phyloP scores from a whole-genome alignment of 176 grass and related monocot species.

The Triticum timopheevii region DNA sequence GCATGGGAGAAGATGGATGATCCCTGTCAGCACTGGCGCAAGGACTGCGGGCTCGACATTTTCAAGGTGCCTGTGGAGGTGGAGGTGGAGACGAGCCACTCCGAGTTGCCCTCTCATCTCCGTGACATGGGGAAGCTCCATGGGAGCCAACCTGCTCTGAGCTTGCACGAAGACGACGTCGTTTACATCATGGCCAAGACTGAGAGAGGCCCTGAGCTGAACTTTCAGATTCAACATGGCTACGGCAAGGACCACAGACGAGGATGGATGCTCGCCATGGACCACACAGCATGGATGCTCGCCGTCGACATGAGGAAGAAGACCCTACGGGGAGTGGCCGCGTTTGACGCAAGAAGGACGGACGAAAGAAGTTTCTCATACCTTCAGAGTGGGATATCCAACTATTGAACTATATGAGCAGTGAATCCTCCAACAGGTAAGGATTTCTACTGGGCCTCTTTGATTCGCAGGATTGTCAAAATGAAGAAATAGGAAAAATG shows the following conservation, averaged over 20 bases:
- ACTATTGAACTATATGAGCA: neutral
- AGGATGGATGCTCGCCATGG: too few species aligned
- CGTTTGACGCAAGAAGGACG: neutral
- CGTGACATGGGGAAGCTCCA: neutral
- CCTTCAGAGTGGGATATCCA: conserved; percentile 16
- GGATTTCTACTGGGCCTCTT: neutral
- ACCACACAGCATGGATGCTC: neutral
- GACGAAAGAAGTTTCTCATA: neutral
- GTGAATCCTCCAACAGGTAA: neutral
- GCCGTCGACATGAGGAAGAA: neutral
- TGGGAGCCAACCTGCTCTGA: neutral
- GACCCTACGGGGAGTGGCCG: neutral
- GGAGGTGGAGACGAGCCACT: neutral
- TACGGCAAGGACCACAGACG: too few species aligned
- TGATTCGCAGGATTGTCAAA: too few species aligned
- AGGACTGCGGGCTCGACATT: neutral
- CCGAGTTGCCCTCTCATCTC: neutral
- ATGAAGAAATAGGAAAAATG: too few species aligned
- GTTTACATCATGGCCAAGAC: neutral
- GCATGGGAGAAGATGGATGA: too few species aligned
- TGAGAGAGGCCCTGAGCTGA: too few species aligned
- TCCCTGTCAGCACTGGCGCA: neutral
- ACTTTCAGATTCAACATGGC: too few species aligned
- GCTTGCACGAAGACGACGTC: neutral
- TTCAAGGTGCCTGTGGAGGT: neutral